These are phyloP conservation scores for Carpinus viminea DNA, from an alignment of 306 rosid genomes.

Conservation along the genomic window DNA sequence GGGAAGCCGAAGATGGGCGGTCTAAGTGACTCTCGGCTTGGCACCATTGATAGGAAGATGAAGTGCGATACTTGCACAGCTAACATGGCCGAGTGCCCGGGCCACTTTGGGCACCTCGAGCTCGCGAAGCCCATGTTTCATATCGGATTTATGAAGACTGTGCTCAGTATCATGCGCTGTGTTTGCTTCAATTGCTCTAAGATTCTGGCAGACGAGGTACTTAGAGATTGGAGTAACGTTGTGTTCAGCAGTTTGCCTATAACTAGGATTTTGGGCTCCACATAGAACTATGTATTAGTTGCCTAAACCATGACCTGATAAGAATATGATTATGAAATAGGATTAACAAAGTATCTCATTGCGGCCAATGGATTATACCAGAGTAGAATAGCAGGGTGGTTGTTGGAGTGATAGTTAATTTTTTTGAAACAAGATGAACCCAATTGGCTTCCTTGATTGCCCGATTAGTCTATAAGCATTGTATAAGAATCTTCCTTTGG, in stretches of 20 bases:
- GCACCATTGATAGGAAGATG: conserved; percentile 90
- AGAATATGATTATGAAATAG: not conserved
- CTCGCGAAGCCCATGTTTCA: conserved; percentile 99
- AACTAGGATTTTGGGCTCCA: not conserved
- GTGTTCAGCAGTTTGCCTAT: no score
- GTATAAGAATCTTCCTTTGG: not conserved
- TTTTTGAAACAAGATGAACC: not conserved
- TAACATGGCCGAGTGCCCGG: conserved; percentile 96
- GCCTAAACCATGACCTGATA: not conserved
- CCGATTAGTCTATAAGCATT: not conserved
- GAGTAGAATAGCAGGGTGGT: not conserved
- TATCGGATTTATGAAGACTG: conserved; percentile 89
- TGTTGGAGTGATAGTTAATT: not conserved
- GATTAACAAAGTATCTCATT: not conserved
- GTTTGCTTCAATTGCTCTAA: conserved; percentile 98
- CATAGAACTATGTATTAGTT: conserved; percentile 3
- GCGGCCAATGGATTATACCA: not conserved
- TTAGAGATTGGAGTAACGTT: not conserved
- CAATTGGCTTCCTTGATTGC: not conserved
- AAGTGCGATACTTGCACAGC: conserved; percentile 98
- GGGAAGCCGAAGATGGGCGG: conserved; percentile 93
- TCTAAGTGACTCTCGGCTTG: conserved; percentile 87
- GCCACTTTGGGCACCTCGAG: conserved; percentile 96
- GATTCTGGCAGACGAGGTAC: conserved; percentile 86
- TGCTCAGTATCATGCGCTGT: conserved; percentile 74